phyloP scores from a whole-genome alignment of 257 asterid species.

The Gynochthodes officinalis region DNA sequence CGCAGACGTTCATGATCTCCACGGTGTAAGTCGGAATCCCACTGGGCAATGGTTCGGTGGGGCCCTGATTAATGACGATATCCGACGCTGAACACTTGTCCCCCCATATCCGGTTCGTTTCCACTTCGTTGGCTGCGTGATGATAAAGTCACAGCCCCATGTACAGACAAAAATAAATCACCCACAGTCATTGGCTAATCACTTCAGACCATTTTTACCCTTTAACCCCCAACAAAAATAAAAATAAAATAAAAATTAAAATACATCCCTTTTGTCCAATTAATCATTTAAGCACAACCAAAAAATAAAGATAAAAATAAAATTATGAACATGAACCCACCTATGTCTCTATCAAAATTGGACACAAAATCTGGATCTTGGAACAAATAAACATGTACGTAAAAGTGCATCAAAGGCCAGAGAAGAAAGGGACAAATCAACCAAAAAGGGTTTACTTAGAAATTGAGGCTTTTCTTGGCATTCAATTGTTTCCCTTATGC shows the following conservation, averaged over 20 bases:
- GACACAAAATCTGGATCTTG: not conserved
- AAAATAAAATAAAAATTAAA: not conserved
- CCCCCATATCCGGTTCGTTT: slow-evolving; percentile 76
- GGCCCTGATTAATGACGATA: slow-evolving; percentile 69
- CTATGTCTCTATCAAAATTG: too few relatives aligned
- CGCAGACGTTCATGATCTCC: slow-evolving; percentile 71
- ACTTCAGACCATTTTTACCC: not conserved
- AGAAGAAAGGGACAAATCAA: slow-evolving; percentile 18
- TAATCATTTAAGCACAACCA: too few relatives aligned
- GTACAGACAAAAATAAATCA: slow-evolving; percentile 6
- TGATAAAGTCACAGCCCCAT: slow-evolving; percentile 4
- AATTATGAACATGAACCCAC: too few relatives aligned
- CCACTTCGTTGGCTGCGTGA: slow-evolving; percentile 31
- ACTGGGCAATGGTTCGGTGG: slow-evolving; percentile 65
- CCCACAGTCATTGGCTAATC: not conserved
- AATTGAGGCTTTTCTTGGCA: slow-evolving; percentile 6
- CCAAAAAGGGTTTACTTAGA: slow-evolving; percentile 6
- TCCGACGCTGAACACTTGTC: slow-evolving; percentile 74
- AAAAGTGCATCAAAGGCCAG: not conserved
- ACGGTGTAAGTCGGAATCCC: slow-evolving; percentile 92
- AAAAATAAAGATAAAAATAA: too few relatives aligned
- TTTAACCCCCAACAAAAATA: not conserved
- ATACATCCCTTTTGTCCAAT: too few relatives aligned
- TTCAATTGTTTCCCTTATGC: slow-evolving; percentile 7
- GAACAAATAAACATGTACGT: not conserved